Base-by-base conservation (phyloP, 2,329 filamentous ascomycete species). In the Tothia fuscella region DNA sequence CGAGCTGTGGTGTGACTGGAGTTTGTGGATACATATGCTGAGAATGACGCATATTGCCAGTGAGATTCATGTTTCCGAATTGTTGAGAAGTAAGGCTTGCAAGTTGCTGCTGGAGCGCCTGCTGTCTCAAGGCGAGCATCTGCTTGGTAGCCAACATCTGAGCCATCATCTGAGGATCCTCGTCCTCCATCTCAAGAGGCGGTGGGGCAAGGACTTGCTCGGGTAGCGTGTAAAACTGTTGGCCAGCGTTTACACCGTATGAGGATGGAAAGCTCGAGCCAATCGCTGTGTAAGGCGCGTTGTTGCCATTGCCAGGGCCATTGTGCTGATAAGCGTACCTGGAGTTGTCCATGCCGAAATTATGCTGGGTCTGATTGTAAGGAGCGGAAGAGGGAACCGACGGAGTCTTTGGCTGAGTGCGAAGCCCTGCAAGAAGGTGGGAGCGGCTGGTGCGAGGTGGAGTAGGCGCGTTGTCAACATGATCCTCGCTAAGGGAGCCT, bases 111-210 rank as follows among this genome's bases (percentile, higher is more conserved):
- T 96, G 88, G 19, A 46, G 44, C 49, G 84, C 82, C 65, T 94
- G 87, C 64, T 96, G 89, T 64, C 94, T 88, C 57, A 94, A 86
- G 30, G 87, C 86, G 38, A 98, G 73, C 56, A 93, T 93, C 58
- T 91, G 67, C 60, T 95, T 94, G 54, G 87, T 93, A 44, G 86
- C 82, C 55, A 95, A 76, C 49, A 96, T 71, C 62, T 94, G 86
- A 41, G 87, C 84, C 51, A 94, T 91, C 41, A 93, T 62, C 47
- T 76, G 80, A 40, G 88, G 86, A 54, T 96, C 91, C 47, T 83
- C 74, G 35, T 71, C 71, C 52, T 78, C 72, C 40, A 91, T 72
- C 53, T 85, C 74, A 47, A 95, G 71, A 54, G 83, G 75, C 4
- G 88, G 88, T 47, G 88, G 88, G 6, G 84, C 82, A 46, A 93